Evolutionary conservation across 2,329 filamentous ascomycete species (phyloP).

Genomic region (Ceratocystis variospora): DNA sequence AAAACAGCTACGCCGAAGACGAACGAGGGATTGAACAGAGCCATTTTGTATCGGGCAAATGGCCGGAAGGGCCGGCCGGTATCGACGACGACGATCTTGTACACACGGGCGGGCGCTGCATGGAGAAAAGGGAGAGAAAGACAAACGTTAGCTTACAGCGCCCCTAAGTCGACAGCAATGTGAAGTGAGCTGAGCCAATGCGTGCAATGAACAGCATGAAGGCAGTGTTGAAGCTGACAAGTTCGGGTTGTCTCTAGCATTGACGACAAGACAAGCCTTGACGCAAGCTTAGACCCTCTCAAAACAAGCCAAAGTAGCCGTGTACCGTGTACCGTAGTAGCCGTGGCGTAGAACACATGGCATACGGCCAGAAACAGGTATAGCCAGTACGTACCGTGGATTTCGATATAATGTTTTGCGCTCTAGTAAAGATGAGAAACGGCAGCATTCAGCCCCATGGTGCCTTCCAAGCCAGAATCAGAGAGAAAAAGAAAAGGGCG

Average conservation of each 20-base stretch:
- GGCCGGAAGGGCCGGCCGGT: neutral
- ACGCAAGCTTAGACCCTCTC: neutral
- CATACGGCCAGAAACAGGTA: no score
- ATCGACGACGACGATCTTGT: neutral
- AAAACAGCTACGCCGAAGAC: constrained; percentile 74
- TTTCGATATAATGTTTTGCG: constrained; percentile 5
- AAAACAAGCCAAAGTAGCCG: no score
- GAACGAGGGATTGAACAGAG: constrained; percentile 62
- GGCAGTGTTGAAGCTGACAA: neutral
- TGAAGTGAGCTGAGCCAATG: no score
- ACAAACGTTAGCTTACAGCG: neutral
- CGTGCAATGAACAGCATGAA: no score
- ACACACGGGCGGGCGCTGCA: neutral
- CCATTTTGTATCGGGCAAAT: constrained; percentile 32
- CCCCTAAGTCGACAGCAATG: no score
- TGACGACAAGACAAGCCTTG: neutral
- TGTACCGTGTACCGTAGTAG: no score
- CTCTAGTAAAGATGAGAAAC: constrained; percentile 12
- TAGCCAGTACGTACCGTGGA: neutral
- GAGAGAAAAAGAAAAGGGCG: neutral
- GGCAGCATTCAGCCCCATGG: constrained; percentile 17
- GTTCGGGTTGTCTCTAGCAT: neutral
- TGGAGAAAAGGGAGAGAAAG: no score
- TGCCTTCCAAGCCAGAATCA: constrained; percentile 4
- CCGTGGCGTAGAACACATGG: no score